phyloP scores from a whole-genome alignment of 2,329 filamentous ascomycete species.

The Aspergillus sp. region DNA sequence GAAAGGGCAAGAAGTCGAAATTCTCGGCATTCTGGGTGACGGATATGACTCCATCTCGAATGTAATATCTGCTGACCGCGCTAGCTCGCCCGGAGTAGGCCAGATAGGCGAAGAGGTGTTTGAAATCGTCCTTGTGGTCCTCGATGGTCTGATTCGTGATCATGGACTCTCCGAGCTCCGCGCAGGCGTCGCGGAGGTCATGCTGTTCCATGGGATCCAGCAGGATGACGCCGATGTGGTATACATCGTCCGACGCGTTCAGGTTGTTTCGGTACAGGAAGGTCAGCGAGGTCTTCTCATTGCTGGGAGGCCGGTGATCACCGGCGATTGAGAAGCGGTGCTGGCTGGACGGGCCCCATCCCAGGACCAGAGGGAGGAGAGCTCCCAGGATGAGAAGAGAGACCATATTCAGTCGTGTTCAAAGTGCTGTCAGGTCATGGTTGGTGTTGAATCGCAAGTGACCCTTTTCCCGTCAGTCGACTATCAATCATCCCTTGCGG shows the following conservation, averaged over 20 bases:
- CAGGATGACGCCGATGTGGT: conserved; percentile 52
- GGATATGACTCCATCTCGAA: conserved; percentile 40
- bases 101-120: conserved; percentile 45
- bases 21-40: conserved; percentile 25
- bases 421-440: not conserved
- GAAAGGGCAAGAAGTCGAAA: conserved; percentile 32
- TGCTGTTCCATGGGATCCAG: conserved; percentile 42
- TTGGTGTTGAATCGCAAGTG: not conserved
- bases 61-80: conserved; percentile 41
- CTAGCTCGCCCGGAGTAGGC: conserved; percentile 40
- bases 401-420: not conserved
- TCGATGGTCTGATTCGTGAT: conserved; percentile 42
- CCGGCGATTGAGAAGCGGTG: not conserved
- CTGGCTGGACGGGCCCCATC: not conserved
- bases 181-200: conserved; percentile 45
- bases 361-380: conserved; percentile 1
- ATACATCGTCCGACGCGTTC: conserved; percentile 52
- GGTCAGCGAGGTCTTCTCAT: conserved; percentile 46
- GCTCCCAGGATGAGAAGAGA: conserved; percentile 5
- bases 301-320: conserved; percentile 15
- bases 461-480: not conserved
- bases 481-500: not conserved
- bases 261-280: conserved; percentile 56
- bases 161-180: conserved; percentile 47
- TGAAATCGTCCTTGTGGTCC: conserved; percentile 46